Base-by-base conservation (phyloP, 1,284 basidiomycete genomes). In the Flammula alnicola region DNA sequence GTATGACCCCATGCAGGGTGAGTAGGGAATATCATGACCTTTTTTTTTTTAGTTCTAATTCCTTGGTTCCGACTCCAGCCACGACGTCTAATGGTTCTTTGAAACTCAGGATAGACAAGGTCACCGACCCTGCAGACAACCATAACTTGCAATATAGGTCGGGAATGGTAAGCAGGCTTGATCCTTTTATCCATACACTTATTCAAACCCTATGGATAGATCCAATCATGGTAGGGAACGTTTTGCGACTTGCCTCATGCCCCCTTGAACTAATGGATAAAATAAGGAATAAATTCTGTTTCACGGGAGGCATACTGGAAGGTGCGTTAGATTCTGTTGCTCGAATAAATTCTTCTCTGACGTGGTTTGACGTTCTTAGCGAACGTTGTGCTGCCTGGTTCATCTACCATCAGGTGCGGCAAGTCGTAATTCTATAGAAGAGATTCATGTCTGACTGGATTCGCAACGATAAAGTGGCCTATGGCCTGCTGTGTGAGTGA, bases 201-300 rank as follows among this genome's bases (percentile, higher is more conserved):
- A 26, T 1, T 32, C 11, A 23, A 39, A 16, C 26, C 6, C 4
- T 10, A 4, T 9, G 26, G 5, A 17, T 17, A 68, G 66, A 57
- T 70, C 43, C 69, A 71, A 65, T 60, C 66, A 36, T 70, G 67
- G 65, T 68, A 47, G 20, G 47, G 19, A 22, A 22, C 16, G 8
- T 19, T n/a, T n/a, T n/a, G n/a, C n/a, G n/a, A n/a, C n/a, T n/a
- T n/a, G n/a, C n/a, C n/a, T n/a, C n/a, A n/a, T n/a, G n/a, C n/a
- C n/a, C n/a, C n/a, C n/a, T n/a, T n/a, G n/a, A n/a, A n/a, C n/a
- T n/a, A n/a, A n/a, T n/a, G n/a, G n/a, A n/a, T n/a, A n/a, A n/a
- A n/a, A n/a, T n/a, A 14, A 59, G 70, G 70, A 72, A 72, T 44
- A 88, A 92, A 67, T 84, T 92, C 63, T 93, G 91, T 67, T 94